phyloP scores from a whole-genome alignment of 2,329 filamentous ascomycete species.

The Ophiosphaerella herpotricha region DNA sequence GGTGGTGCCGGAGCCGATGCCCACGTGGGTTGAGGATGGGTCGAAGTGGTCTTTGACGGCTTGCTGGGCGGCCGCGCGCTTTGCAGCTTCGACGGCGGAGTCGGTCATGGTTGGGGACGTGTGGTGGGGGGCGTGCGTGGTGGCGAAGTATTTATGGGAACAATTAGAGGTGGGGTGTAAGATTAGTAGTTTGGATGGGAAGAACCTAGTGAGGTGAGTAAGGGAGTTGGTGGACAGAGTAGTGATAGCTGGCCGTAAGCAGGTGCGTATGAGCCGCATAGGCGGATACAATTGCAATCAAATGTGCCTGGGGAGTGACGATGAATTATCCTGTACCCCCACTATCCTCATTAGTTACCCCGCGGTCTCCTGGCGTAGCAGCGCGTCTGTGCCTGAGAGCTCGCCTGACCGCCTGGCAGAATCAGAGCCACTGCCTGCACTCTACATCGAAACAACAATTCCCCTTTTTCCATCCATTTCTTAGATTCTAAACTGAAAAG shows the following conservation, averaged over 20 bases:
- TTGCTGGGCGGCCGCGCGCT: constrained; percentile 73
- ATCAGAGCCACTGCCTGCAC: constrained; percentile 14
- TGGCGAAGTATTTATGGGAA: constrained; percentile 6
- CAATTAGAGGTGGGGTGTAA: not conserved
- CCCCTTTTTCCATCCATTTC: not conserved
- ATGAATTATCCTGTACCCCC: constrained; percentile 13
- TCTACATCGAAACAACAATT: constrained; percentile 4
- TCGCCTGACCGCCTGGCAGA: constrained; percentile 21
- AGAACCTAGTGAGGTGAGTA: constrained; percentile 32
- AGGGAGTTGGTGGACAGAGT: constrained; percentile 30
- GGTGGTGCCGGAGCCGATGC: constrained; percentile 81
- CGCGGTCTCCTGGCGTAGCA: constrained; percentile 19
- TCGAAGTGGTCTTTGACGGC: constrained; percentile 75
- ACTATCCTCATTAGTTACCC: constrained; percentile 9
- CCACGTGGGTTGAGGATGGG: constrained; percentile 66
- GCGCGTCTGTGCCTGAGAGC: constrained; percentile 11
- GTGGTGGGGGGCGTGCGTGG: constrained; percentile 6
- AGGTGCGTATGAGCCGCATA: constrained; percentile 17
- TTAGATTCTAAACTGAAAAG: not conserved
- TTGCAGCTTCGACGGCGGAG: constrained; percentile 67
- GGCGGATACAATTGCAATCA: not conserved
- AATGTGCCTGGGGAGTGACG: not conserved
- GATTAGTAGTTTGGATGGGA: constrained; percentile 3
- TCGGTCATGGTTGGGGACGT: constrained; percentile 35
- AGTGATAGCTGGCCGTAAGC: constrained; percentile 19